Evolutionary conservation across 2,329 filamentous ascomycete genomes (phyloP).

Genomic region (Colletotrichum filicis): DNA sequence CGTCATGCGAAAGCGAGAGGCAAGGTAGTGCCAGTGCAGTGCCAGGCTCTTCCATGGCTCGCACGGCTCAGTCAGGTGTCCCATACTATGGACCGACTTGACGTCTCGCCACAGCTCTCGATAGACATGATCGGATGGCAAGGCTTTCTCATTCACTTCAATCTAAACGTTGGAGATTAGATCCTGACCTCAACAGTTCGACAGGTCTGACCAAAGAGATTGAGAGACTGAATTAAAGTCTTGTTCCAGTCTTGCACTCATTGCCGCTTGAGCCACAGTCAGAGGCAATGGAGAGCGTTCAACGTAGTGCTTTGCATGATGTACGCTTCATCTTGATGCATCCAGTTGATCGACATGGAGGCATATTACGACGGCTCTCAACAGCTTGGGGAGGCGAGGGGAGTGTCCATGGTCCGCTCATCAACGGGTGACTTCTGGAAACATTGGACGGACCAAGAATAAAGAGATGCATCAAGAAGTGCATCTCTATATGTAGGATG

Average conservation of each 20-base stretch:
- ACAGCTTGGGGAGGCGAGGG: neutral
- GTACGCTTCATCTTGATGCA: neutral
- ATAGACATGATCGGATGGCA: conserved; percentile 18
- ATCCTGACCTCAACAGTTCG: neutral
- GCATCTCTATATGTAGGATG: neutral
- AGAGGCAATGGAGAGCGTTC: neutral
- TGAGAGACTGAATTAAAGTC: neutral
- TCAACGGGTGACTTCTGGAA: neutral
- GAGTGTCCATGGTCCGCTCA: neutral
- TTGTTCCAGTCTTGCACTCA: neutral
- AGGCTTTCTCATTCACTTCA: neutral
- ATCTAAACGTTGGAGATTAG: neutral
- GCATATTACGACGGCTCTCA: neutral
- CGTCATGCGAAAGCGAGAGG: neutral
- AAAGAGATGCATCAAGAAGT: too few relatives aligned
- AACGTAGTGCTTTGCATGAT: neutral
- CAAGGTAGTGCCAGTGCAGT: neutral
- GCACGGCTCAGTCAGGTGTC: neutral
- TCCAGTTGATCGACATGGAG: neutral
- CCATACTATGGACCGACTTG: conserved; percentile 38
- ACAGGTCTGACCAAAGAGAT: neutral
- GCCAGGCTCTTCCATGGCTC: neutral
- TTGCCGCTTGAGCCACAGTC: neutral
- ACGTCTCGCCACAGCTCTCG: conserved; percentile 12
- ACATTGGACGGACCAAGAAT: too few relatives aligned